These are phyloP conservation scores for Neofusicoccum sp. DNA, from an alignment of 2,329 filamentous ascomycete genomes.

Conservation along the genomic window DNA sequence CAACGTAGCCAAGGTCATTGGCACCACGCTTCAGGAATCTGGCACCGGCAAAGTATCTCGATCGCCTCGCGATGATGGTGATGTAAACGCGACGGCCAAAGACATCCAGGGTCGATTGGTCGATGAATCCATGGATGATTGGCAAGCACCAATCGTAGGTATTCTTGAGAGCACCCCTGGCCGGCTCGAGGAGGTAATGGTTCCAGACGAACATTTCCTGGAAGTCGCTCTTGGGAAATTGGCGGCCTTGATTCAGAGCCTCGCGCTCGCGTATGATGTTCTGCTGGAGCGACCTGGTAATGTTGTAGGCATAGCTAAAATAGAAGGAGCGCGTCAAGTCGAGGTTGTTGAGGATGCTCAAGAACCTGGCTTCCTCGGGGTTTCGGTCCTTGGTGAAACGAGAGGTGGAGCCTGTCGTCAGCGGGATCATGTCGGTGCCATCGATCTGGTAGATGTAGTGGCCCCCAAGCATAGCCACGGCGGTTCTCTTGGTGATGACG, in stretches of 20 bases:
- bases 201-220: constrained; percentile 99
- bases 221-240: constrained; percentile 63
- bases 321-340: constrained; percentile 92
- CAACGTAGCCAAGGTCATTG: constrained; percentile 93
- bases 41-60: constrained; percentile 89
- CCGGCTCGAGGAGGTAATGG: constrained; percentile 78
- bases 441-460: constrained; percentile 97
- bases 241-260: constrained; percentile 63
- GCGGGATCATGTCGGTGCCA: constrained; percentile 83
- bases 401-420: constrained; percentile 67
- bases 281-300: constrained; percentile 86
- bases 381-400: constrained; percentile 78
- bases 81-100: constrained; percentile 89
- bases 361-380: constrained; percentile 83
- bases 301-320: constrained; percentile 97
- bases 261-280: constrained; percentile 82
- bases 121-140: constrained; percentile 93
- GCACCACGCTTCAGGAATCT: constrained; percentile 91
- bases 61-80: constrained; percentile 88
- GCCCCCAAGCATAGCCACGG: constrained; percentile 92
- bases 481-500: constrained; percentile 90
- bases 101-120: constrained; percentile 72
- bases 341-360: constrained; percentile 84
- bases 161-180: constrained; percentile 66
- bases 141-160: constrained; percentile 95